phyloP scores from a whole-genome alignment of 768 basidiomycete species.

The Hericium alpestre region DNA sequence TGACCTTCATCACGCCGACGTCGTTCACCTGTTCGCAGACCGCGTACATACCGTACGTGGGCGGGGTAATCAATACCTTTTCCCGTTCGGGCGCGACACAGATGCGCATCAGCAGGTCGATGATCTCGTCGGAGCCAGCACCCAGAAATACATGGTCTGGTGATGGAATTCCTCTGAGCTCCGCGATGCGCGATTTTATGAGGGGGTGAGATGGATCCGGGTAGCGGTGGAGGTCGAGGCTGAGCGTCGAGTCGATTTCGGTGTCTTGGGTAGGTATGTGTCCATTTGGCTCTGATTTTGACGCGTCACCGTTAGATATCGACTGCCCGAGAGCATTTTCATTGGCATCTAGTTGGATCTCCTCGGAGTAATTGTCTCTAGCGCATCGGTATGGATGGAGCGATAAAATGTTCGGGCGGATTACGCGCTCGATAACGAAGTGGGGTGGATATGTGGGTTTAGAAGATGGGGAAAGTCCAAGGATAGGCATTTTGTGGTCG shows the following conservation, averaged over 20 bases:
- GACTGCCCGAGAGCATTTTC: conserved; percentile 92
- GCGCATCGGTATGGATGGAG: conserved; percentile 93
- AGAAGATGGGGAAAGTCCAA: not conserved
- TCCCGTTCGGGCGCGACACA: conserved; percentile 69
- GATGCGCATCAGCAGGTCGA: conserved; percentile 88
- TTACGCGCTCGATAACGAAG: conserved; percentile 73
- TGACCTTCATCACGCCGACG: conserved; percentile 67
- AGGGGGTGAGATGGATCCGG: conserved; percentile 81
- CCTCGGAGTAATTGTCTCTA: conserved; percentile 85
- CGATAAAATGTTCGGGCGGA: conserved; percentile 89
- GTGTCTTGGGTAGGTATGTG: conserved; percentile 17
- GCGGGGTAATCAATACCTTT: conserved; percentile 81
- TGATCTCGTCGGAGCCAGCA: conserved; percentile 93
- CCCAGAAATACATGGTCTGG: conserved; percentile 73
- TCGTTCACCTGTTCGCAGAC: conserved; percentile 97
- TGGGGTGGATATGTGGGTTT: conserved; percentile 45
- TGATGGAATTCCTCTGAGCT: conserved; percentile 57
- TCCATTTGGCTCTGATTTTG: not conserved
- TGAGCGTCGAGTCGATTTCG: conserved; percentile 26
- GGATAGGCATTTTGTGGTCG: not conserved
- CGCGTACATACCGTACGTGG: conserved; percentile 98
- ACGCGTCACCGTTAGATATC: conserved; percentile 24
- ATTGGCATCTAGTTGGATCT: conserved; percentile 93
- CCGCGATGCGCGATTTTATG: conserved; percentile 69
- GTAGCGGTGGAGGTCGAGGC: conserved; percentile 73